Conservation (phyloP, 1,139 yeast genomes). For the Debaryomycetaceae sp. region DNA sequence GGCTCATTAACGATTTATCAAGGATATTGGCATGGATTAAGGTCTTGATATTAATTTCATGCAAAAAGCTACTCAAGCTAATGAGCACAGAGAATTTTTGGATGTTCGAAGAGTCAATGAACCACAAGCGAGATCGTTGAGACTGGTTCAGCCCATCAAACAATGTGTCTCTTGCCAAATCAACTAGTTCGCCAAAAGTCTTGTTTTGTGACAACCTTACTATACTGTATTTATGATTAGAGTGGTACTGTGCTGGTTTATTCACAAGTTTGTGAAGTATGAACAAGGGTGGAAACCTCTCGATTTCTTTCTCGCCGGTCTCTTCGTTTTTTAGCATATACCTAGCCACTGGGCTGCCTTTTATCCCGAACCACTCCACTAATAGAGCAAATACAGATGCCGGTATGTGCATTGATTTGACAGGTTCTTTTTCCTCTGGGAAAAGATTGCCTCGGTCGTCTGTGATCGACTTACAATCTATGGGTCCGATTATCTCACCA, state of each 20-base stretch:
- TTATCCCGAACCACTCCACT: constrained; percentile 52
- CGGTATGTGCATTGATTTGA: constrained; percentile 31
- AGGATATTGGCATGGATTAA: constrained; percentile 26
- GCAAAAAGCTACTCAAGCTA: constrained; percentile 25
- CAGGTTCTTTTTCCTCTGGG: constrained; percentile 27
- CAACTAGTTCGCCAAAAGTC: constrained; percentile 33
- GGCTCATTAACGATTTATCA: constrained; percentile 24
- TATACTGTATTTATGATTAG: constrained; percentile 11
- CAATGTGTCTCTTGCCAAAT: constrained; percentile 18
- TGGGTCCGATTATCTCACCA: constrained; percentile 26
- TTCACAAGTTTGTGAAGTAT: constrained; percentile 48
- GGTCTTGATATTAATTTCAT: constrained; percentile 27
- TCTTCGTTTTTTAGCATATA: constrained; percentile 35
- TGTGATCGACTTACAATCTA: constrained; percentile 28
- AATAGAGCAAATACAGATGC: constrained; percentile 42
- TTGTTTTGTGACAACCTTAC: constrained; percentile 27
- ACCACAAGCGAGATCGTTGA: constrained; percentile 37
- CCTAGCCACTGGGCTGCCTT: constrained; percentile 46
- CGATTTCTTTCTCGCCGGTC: constrained; percentile 43
- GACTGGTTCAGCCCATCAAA: constrained; percentile 16
- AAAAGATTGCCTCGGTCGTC: constrained; percentile 30
- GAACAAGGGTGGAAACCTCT: constrained; percentile 50
- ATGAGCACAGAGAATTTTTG: constrained; percentile 23
- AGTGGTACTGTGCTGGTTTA: constrained; percentile 9
- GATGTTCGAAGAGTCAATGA: constrained; percentile 24